These are phyloP conservation scores for Ophiostoma ulmi DNA, from an alignment of 2,329 filamentous ascomycete species.

Conservation along the genomic window DNA sequence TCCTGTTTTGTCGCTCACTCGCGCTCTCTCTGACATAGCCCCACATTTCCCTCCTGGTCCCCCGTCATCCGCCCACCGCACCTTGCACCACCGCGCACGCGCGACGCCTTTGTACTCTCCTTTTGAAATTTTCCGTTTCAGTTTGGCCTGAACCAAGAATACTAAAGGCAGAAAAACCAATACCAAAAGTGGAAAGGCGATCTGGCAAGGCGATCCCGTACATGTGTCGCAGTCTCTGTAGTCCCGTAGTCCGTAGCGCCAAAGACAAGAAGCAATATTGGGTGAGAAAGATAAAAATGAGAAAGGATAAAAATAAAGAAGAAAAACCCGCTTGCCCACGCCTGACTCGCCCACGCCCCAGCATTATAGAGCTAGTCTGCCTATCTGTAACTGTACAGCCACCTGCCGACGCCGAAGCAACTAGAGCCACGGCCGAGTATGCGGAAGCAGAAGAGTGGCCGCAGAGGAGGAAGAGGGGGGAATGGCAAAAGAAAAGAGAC, in stretches of 20 bases:
- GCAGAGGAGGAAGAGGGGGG: neutral
- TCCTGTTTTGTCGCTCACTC: slow-evolving; percentile 11
- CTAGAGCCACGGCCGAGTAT: neutral
- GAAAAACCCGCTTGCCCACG: slow-evolving; percentile 4
- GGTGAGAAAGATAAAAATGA: neutral
- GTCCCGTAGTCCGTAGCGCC: slow-evolving; percentile 2
- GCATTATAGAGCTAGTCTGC: slow-evolving; percentile 4
- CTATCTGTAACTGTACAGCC: neutral
- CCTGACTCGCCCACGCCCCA: slow-evolving; percentile 5
- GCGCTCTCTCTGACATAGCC: slow-evolving; percentile 18
- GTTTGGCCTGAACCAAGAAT: neutral
- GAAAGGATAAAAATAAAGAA: neutral
- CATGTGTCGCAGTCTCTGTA: slow-evolving; percentile 4
- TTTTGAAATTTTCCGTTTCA: neutral
- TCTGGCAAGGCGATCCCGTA: slow-evolving; percentile 5
- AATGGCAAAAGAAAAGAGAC: neutral
- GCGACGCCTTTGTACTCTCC: slow-evolving; percentile 15
- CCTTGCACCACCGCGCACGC: slow-evolving; percentile 23
- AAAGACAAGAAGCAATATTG: neutral
- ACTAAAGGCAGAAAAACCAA: neutral
- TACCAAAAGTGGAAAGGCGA: slow-evolving; percentile 3
- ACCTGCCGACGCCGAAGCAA: slow-evolving; percentile 19
- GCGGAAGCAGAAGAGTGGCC: neutral
- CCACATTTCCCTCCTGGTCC: slow-evolving; percentile 22
- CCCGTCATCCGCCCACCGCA: slow-evolving; percentile 29